These are phyloP conservation scores for Zizania palustris DNA, from an alignment of 202 grass and related monocot genomes.

Conservation along the genomic window DNA sequence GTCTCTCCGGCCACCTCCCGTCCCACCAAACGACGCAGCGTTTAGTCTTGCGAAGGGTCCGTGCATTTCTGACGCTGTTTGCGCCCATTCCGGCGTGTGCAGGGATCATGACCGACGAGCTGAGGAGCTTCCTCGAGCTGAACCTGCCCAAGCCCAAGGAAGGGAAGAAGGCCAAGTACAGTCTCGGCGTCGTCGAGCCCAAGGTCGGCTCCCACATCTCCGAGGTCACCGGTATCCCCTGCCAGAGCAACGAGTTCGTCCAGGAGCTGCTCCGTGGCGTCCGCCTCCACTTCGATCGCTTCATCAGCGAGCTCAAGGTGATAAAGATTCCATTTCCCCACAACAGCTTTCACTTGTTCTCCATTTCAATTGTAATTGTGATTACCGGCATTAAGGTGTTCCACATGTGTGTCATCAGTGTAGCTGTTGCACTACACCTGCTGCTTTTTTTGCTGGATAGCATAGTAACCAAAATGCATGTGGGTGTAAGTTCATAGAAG, in stretches of 20 bases:
- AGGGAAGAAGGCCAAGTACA: conserved; percentile 94
- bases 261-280: conserved; percentile 83
- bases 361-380: background rate
- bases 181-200: conserved; percentile 73
- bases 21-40: background rate
- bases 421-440: no score
- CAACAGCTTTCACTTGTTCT: background rate
- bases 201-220: conserved; percentile 90
- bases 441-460: background rate
- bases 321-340: background rate
- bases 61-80: conserved; percentile 13
- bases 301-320: conserved; percentile 95
- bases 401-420: no score
- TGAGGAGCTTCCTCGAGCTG: conserved; percentile 88
- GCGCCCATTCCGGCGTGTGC: background rate
- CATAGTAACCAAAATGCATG: background rate
- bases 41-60: background rate
- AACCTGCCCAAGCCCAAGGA: conserved; percentile 89
- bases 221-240: conserved; percentile 83
- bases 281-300: conserved; percentile 72
- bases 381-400: background rate
- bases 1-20: no score
- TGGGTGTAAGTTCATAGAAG: background rate
- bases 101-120: conserved; percentile 92
- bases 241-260: conserved; percentile 91